Conservation (phyloP, 768 basidiomycete genomes). For the Tubosaeta brunneosetosa region DNA sequence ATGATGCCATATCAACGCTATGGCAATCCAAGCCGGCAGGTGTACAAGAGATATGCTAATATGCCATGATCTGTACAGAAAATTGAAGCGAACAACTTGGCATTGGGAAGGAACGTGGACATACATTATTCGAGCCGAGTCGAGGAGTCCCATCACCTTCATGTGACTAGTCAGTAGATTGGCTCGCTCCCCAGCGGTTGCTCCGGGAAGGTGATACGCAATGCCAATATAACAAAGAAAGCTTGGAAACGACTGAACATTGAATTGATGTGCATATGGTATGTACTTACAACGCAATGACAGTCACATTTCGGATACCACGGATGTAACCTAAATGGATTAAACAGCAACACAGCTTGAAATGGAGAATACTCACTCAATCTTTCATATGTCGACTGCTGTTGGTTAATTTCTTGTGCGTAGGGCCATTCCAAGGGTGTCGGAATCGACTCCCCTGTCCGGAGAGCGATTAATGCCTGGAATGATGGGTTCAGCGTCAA, state of each 20-base stretch:
- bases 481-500: background rate
- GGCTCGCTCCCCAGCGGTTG: slow-evolving; percentile 63
- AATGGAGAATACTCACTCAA: slow-evolving; percentile 40
- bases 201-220: slow-evolving; percentile 72
- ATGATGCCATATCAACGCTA: slow-evolving; percentile 59
- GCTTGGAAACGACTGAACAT: slow-evolving; percentile 29
- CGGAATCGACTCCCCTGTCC: slow-evolving; percentile 49
- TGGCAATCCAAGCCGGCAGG: slow-evolving; percentile 72
- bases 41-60: slow-evolving; percentile 60
- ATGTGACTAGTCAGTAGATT: slow-evolving; percentile 63
- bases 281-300: slow-evolving; percentile 56
- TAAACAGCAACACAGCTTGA: background rate
- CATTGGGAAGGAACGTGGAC: slow-evolving; percentile 10
- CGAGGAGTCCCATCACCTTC: slow-evolving; percentile 75
- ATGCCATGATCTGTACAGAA: slow-evolving; percentile 51
- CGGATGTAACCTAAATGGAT: slow-evolving; percentile 49
- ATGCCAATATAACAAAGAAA: slow-evolving; percentile 72
- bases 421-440: slow-evolving; percentile 73
- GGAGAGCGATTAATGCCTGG: slow-evolving; percentile 69
- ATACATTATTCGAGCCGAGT: slow-evolving; percentile 61
- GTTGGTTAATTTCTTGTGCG: slow-evolving; percentile 59
- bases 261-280: background rate
- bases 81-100: background rate
- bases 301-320: slow-evolving; percentile 57
- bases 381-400: slow-evolving; percentile 52